phyloP scores from a whole-genome alignment of 148 eudicot genomes.

The Hydrangea macrophylla region DNA sequence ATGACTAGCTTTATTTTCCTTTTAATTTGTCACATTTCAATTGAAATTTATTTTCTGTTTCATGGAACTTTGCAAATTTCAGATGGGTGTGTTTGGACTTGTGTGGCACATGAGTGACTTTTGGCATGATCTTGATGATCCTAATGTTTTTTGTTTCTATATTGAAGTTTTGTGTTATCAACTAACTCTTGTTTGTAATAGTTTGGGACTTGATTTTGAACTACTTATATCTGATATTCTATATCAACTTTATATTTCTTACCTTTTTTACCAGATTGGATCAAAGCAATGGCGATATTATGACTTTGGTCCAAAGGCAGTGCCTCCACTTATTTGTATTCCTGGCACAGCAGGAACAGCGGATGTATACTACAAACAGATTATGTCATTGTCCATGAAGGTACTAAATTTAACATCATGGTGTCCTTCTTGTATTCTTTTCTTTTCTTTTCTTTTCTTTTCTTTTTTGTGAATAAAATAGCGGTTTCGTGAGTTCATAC shows the following conservation, averaged over 20 bases:
- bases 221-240: background rate
- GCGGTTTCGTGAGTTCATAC: too few species aligned
- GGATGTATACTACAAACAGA: conserved; percentile 90
- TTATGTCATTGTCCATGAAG: conserved; percentile 94
- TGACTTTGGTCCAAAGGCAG: conserved; percentile 94
- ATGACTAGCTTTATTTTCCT: background rate
- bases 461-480: too few species aligned
- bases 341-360: conserved; percentile 95
- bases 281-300: conserved; percentile 96
- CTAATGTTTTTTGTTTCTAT: background rate
- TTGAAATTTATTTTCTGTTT: background rate
- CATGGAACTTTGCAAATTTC: background rate
- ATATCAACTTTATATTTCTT: conserved; percentile 12
- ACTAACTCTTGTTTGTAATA: background rate
- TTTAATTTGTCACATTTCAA: background rate
- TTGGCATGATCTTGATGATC: background rate
- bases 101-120: too few species aligned
- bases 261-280: conserved; percentile 61
- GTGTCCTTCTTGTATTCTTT: background rate
- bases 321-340: conserved; percentile 89
- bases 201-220: too few species aligned
- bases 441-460: too few species aligned
- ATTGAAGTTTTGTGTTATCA: background rate
- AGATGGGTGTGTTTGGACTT: too few species aligned
- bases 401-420: conserved; percentile 26